Base-by-base conservation (phyloP, 768 basidiomycete genomes). In the Leccinum aurantiacum region DNA sequence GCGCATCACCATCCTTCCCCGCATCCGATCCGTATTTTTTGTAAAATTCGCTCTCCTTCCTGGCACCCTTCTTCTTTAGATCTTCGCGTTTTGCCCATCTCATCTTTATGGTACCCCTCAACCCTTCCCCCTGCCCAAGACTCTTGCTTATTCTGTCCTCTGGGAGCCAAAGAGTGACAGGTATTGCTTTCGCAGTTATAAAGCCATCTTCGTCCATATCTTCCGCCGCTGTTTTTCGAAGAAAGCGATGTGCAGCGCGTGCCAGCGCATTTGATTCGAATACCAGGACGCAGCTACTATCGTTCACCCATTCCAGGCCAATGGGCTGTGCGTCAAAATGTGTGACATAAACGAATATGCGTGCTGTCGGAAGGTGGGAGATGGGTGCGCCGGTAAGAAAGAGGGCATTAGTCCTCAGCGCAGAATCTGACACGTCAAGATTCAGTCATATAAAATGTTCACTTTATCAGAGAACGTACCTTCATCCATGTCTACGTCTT, bases 221-320 rank as follows among this genome's bases (percentile, higher is more conserved):
- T 64, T 88, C 86, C 6, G 75, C 64, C 9, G 73, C 62, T 15
- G 79, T 74, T 70, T 86, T 87, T 64, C 80, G 80, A 17, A 91
- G 78, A 22, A 67, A 68, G 11, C 76, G 73, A 63, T 81, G 79
- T 2, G 83, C 87, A 1, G 74, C 65, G 25, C 81, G 79, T 13
- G 90, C 90, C 13, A 78, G 72, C 38, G 75, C 61, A 54, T 79
- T 83, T 41, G 83, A 80, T 31, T 80, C 74, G 69, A 91, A 94
- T 47, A 94, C 88, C 54, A 93, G 77, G 4, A 94, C 81, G 65
- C 90, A 93, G 25, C 89, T 91, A 24, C 78, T 87, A 74, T 94
- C 92, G 71, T 92, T 86, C 19, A 94, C 81, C 92, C 92, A 94
- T 75, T 94, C 92, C 8, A 94, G 76, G 8, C 82, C 91, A 62